Conservation (phyloP, 2,329 filamentous ascomycete genomes). For the Nemania serpens region DNA sequence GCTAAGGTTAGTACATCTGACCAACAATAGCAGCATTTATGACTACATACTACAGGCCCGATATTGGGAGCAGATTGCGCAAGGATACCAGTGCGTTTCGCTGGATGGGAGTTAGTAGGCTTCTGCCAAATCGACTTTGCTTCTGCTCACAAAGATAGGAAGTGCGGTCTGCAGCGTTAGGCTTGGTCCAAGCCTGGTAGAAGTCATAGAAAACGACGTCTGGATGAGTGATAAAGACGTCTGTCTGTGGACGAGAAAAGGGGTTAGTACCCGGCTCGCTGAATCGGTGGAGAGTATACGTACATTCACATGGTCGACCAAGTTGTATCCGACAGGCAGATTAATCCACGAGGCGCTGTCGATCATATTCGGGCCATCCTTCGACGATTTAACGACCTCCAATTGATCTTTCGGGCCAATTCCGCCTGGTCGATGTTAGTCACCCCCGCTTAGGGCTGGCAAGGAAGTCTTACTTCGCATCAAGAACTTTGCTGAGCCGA, state of each 20-base stretch:
- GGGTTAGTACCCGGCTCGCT: conserved; percentile 17
- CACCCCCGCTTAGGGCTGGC: neutral
- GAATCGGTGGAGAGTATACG: conserved; percentile 14
- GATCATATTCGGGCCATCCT: conserved; percentile 57
- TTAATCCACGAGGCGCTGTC: conserved; percentile 58
- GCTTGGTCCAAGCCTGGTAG: conserved; percentile 62
- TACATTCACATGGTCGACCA: conserved; percentile 60
- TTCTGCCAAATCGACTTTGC: neutral
- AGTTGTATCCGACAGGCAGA: conserved; percentile 63
- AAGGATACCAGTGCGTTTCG: conserved; percentile 57
- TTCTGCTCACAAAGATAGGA: conserved; percentile 50
- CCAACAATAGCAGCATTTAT: neutral
- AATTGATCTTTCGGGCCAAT: conserved; percentile 69
- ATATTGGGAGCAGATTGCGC: conserved; percentile 69
- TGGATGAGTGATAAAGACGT: conserved; percentile 52
- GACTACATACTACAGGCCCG: conserved; percentile 54
- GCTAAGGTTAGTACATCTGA: conserved; percentile 12
- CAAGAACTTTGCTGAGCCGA: conserved; percentile 71
- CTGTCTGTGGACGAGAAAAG: conserved; percentile 42
- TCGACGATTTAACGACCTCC: conserved; percentile 53
- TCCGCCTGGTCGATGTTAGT: conserved; percentile 47
- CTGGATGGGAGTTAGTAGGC: conserved; percentile 27
- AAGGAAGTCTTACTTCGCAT: conserved; percentile 55
- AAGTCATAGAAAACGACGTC: conserved; percentile 67
- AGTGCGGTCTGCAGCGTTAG: conserved; percentile 49